These are phyloP conservation scores for Leccinum solheimii DNA, from an alignment of 1,284 basidiomycete species.

Conservation along the genomic window DNA sequence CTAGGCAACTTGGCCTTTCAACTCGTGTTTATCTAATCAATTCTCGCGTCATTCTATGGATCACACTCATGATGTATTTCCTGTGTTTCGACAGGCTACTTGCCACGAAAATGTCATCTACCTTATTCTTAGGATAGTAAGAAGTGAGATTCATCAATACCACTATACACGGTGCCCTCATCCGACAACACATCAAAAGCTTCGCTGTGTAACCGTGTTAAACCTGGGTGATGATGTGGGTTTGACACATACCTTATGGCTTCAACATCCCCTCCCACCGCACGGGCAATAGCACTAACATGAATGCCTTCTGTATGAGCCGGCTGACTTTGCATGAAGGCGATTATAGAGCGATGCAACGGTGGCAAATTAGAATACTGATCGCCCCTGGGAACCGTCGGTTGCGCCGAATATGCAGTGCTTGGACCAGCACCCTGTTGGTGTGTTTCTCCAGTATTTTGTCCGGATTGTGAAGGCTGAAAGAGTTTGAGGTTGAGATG, in stretches of 20 bases:
- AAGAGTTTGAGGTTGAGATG: conserved; percentile 6
- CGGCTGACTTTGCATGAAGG: conserved; percentile 51
- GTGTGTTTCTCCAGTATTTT: conserved; percentile 20
- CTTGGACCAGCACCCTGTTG: conserved; percentile 14
- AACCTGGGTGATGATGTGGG: neutral
- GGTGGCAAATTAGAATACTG: conserved; percentile 58
- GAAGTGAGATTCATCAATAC: conserved; percentile 66
- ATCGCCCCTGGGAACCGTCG: conserved; percentile 32
- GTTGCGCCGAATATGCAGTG: conserved; percentile 35
- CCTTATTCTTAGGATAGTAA: conserved; percentile 23
- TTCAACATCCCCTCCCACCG: conserved; percentile 44
- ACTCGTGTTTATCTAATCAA: conserved; percentile 17
- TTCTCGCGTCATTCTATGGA: neutral
- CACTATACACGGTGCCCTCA: conserved; percentile 67
- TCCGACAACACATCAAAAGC: conserved; percentile 71
- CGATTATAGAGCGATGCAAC: conserved; percentile 66
- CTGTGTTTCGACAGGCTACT: neutral
- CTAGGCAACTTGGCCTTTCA: neutral
- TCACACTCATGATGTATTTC: neutral
- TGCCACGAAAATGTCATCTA: neutral
- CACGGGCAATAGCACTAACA: conserved; percentile 58
- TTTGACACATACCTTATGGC: conserved; percentile 48
- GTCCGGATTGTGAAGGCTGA: conserved; percentile 32
- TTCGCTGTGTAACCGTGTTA: conserved; percentile 40
- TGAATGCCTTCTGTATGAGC: conserved; percentile 58